These are phyloP conservation scores for Ceratobasidium sp. DNA, from an alignment of 1,284 basidiomycete species.

Conservation along the genomic window DNA sequence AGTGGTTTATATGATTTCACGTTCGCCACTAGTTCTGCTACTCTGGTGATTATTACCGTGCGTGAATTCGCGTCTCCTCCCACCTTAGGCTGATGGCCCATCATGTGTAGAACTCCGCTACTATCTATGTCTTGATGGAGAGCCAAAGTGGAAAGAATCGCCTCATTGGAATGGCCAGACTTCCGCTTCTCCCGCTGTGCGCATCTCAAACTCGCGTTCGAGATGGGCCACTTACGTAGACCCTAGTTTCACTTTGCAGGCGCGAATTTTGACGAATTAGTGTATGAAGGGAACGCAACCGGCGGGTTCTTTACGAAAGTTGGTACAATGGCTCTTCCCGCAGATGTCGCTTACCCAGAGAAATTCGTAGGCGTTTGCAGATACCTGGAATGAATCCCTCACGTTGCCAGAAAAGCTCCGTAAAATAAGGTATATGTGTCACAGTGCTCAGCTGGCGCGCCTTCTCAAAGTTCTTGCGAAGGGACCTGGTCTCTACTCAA, in stretches of 20 bases:
- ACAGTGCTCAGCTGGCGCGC: neutral
- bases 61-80: neutral
- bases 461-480: neutral
- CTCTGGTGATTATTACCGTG: constrained; percentile 1
- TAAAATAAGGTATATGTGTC: neutral
- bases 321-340: neutral
- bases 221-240: neutral
- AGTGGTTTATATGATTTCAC: neutral
- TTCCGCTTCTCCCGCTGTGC: neutral
- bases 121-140: neutral
- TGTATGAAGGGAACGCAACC: neutral
- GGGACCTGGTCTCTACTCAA: neutral
- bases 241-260: neutral
- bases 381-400: neutral
- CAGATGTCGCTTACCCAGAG: neutral
- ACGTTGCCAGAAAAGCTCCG: neutral
- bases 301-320: constrained; percentile 2
- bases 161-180: neutral
- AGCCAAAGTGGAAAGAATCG: constrained; percentile 4
- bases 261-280: neutral
- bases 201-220: neutral
- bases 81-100: neutral
- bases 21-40: neutral
- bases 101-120: neutral
- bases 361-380: neutral